Percentiles rank a stretch among this genome's conserved stretches.
Conservation (phyloP, 768 basidiomycete species). For the Podaxis rugospora region DNA sequence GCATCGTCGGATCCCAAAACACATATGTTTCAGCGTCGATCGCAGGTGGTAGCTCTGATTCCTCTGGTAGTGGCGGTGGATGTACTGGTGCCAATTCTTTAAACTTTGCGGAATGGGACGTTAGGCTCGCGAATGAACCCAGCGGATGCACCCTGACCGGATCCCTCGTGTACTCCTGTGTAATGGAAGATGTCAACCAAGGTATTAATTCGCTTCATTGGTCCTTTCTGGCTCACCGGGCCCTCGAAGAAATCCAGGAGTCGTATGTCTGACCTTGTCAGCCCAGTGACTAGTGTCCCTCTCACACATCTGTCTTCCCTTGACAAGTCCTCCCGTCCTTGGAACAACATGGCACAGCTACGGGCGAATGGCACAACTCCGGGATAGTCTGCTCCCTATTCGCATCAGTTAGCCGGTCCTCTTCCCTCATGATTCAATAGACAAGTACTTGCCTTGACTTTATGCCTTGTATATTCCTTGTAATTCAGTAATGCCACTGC, state of each 20-base stretch:
- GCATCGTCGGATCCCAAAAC: conserved; percentile 41
- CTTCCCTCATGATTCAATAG: neutral
- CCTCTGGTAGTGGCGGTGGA: conserved; percentile 36
- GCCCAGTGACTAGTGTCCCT: conserved; percentile 74
- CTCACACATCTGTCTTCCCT: conserved; percentile 66
- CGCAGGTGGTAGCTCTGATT: conserved; percentile 25
- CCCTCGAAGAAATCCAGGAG: conserved; percentile 83
- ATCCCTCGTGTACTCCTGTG: conserved; percentile 69
- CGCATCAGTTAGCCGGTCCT: neutral
- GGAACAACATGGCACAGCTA: conserved; percentile 39
- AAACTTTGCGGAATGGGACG: conserved; percentile 20
- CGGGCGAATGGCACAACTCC: conserved; percentile 63
- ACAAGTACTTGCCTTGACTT: conserved; percentile 48
- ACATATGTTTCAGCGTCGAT: conserved; percentile 71
- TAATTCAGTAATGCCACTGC: neutral
- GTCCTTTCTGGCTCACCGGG: conserved; percentile 36
- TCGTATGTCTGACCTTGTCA: conserved; percentile 59
- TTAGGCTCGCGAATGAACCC: conserved; percentile 31
- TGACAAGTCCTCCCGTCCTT: conserved; percentile 36
- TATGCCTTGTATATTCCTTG: conserved; percentile 79
- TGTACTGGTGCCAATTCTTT: conserved; percentile 33
- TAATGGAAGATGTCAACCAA: neutral
- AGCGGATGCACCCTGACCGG: conserved; percentile 55
- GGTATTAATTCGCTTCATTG: neutral
- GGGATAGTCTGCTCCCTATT: conserved; percentile 73